Conservation (phyloP, 805 yeast genomes). For the Spathaspora boniae region DNA sequence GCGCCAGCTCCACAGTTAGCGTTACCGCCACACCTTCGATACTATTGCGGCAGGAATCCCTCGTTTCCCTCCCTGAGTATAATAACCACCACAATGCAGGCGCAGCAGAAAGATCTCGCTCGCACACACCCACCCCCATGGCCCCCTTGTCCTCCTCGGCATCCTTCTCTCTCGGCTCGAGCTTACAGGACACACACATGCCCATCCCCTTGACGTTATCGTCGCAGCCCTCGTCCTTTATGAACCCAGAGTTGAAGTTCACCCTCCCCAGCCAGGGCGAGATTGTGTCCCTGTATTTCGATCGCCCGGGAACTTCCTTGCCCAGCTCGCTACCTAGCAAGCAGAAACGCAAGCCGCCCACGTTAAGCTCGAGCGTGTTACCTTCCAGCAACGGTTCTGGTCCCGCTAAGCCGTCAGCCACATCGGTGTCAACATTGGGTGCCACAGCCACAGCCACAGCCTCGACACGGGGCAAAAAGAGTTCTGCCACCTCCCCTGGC, state of each 20-base stretch:
- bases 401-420: not conserved
- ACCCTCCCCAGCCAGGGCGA: conserved; percentile 8
- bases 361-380: not conserved
- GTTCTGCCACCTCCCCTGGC: too few relatives aligned
- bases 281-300: too few relatives aligned
- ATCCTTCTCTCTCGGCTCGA: too few relatives aligned
- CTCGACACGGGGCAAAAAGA: too few relatives aligned
- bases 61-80: conserved; percentile 30
- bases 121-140: conserved; percentile 1
- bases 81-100: conserved; percentile 5
- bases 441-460: too few relatives aligned
- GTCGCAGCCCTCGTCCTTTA: not conserved
- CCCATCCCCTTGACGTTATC: conserved; percentile 2
- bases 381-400: not conserved
- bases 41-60: conserved; percentile 24
- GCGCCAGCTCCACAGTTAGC: too few relatives aligned
- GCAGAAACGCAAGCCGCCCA: too few relatives aligned
- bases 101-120: not conserved
- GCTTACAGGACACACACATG: too few relatives aligned
- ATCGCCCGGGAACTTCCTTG: too few relatives aligned
- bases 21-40: conserved; percentile 18
- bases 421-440: conserved; percentile 2
- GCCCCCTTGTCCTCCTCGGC: too few relatives aligned
- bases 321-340: too few relatives aligned
- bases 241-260: conserved; percentile 8